phyloP scores from a whole-genome alignment of 2,329 filamentous ascomycete genomes.

The Colletotrichum cuscutae region DNA sequence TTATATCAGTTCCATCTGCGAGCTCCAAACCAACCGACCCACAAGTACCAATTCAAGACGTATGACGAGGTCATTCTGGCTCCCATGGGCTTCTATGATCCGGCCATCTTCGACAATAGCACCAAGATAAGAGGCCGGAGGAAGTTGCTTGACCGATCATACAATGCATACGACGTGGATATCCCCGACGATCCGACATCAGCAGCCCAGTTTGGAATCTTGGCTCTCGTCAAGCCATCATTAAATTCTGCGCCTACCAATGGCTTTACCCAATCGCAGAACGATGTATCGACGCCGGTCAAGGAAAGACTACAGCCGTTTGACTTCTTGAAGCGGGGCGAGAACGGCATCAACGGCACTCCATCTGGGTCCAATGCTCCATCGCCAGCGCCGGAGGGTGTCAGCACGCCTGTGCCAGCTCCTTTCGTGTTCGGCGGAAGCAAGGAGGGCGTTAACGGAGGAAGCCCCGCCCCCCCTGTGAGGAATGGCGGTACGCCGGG shows the following conservation, averaged over 20 bases:
- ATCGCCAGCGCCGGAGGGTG: slow-evolving; percentile 85
- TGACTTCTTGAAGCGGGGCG: slow-evolving; percentile 73
- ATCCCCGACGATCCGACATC: slow-evolving; percentile 89
- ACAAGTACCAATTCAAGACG: slow-evolving; percentile 95
- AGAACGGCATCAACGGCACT: slow-evolving; percentile 78
- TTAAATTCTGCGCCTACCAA: slow-evolving; percentile 56
- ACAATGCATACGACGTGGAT: slow-evolving; percentile 92
- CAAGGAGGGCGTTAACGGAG: slow-evolving; percentile 56
- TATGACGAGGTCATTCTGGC: slow-evolving; percentile 97
- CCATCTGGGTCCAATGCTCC: slow-evolving; percentile 88
- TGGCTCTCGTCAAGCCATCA: slow-evolving; percentile 70
- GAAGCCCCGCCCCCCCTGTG: slow-evolving; percentile 62
- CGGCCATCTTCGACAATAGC: slow-evolving; percentile 84
- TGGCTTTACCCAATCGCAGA: slow-evolving; percentile 53
- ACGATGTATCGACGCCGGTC: slow-evolving; percentile 66
- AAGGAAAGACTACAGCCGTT: slow-evolving; percentile 74
- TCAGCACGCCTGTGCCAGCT: slow-evolving; percentile 72
- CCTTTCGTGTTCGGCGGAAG: slow-evolving; percentile 65
- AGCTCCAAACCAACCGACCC: slow-evolving; percentile 86
- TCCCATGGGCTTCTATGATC: slow-evolving; percentile 93
- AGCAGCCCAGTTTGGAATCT: slow-evolving; percentile 78
- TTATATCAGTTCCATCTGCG: slow-evolving; percentile 91
- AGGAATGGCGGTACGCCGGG: slow-evolving; percentile 59
- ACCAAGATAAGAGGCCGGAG: slow-evolving; percentile 83
- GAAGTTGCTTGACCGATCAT: slow-evolving; percentile 85